phyloP scores from a whole-genome alignment of 352 stramenopile genomes.

The Pythium periplocum region DNA sequence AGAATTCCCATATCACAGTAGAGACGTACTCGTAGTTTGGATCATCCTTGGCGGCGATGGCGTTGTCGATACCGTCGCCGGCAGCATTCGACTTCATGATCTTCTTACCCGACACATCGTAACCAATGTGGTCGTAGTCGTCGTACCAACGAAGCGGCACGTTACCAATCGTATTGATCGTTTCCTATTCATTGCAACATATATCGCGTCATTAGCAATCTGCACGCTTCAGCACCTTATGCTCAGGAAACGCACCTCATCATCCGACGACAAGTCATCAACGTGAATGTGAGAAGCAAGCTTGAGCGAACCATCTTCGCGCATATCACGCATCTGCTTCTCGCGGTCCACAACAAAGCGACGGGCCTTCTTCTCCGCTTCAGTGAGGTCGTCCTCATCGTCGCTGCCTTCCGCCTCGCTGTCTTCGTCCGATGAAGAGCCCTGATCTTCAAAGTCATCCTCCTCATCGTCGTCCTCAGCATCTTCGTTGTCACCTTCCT shows the following conservation, averaged over 20 bases:
- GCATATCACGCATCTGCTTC: constrained; percentile 78
- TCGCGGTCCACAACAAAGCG: constrained; percentile 66
- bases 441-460: constrained; percentile 81
- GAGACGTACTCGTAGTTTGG: constrained; percentile 88
- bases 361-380: constrained; percentile 81
- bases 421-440: constrained; percentile 74
- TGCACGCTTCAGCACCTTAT: neutral
- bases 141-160: constrained; percentile 99
- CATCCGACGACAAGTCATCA: constrained; percentile 98
- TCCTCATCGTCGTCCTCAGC: constrained; percentile 37
- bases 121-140: constrained; percentile 99
- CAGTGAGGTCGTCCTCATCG: constrained; percentile 62
- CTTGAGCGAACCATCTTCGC: constrained; percentile 77
- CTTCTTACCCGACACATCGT: constrained; percentile 96
- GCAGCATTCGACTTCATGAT: constrained; percentile 90
- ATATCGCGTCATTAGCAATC: constrained; percentile 1
- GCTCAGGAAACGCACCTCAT: constrained; percentile 64
- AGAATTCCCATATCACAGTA: neutral
- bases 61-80: constrained; percentile 87
- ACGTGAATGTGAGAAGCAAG: constrained; percentile 91
- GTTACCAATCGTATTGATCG: constrained; percentile 96
- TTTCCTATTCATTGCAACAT: constrained; percentile 56
- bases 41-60: constrained; percentile 84
- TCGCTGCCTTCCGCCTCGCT: constrained; percentile 54
- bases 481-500: constrained; percentile 46